phyloP scores from a whole-genome alignment of 164 flowering plant species.

The Stephania japonica region DNA sequence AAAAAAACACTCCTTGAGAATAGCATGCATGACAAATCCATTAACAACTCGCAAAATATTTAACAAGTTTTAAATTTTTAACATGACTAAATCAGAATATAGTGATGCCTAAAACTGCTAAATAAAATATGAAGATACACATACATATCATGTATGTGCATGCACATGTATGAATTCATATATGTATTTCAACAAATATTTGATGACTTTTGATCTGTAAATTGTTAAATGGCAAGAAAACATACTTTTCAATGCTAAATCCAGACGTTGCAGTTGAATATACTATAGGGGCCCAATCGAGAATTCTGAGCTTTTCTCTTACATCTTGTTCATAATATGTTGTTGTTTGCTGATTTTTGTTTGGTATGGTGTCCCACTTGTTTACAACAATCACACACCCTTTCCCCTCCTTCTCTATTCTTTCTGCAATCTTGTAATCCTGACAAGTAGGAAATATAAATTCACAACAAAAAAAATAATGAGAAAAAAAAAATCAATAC shows the following conservation, averaged over 20 bases:
- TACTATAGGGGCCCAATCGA: constrained; percentile 97
- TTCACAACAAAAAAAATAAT: no score
- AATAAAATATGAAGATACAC: no score
- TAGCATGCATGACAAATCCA: no score
- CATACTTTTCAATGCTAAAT: constrained; percentile 84
- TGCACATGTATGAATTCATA: no score
- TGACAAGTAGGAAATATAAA: constrained; percentile 22
- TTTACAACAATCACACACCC: constrained; percentile 96
- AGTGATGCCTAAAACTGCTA: no score
- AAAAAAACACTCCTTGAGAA: no score
- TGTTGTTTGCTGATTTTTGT: constrained; percentile 82
- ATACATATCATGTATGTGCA: no score
- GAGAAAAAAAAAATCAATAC: no score
- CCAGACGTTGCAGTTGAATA: constrained; percentile 89
- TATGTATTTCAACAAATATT: neutral
- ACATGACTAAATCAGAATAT: no score
- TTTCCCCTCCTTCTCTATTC: constrained; percentile 91
- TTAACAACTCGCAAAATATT: no score
- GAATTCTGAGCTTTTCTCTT: constrained; percentile 76
- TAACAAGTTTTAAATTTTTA: no score
- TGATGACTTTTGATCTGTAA: neutral
- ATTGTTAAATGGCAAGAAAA: neutral
- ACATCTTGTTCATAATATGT: constrained; percentile 87
- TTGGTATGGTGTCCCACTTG: constrained; percentile 98
- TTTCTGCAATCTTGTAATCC: constrained; percentile 94